Evolutionary conservation across 2,329 filamentous ascomycete genomes (phyloP).

Genomic region (Alternaria consortialis): DNA sequence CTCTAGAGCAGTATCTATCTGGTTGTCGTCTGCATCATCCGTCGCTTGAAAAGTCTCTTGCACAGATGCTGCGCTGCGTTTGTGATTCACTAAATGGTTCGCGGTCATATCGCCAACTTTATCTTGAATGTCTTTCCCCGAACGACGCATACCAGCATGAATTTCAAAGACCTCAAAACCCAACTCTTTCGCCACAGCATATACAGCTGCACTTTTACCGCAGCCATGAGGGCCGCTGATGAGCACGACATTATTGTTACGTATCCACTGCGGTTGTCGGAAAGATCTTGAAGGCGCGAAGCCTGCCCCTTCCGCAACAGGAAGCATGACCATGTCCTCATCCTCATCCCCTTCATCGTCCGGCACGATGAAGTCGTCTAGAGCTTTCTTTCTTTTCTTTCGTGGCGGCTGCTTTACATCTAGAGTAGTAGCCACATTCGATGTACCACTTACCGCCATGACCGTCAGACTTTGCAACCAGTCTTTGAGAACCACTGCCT

Average conservation of each 20-base stretch:
- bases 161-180: constrained; percentile 96
- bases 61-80: constrained; percentile 42
- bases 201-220: constrained; percentile 92
- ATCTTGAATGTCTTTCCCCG: constrained; percentile 88
- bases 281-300: constrained; percentile 47
- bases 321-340: constrained; percentile 68
- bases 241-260: constrained; percentile 76
- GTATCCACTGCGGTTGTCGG: constrained; percentile 46
- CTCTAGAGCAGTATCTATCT: constrained; percentile 57
- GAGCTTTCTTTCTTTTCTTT: constrained; percentile 71
- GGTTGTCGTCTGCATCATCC: constrained; percentile 49
- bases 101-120: constrained; percentile 95
- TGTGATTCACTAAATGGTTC: constrained; percentile 82
- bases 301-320: constrained; percentile 71
- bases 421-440: constrained; percentile 25
- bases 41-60: constrained; percentile 16
- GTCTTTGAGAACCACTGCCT: constrained; percentile 75
- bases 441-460: constrained; percentile 72
- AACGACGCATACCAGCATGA: constrained; percentile 82
- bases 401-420: constrained; percentile 40
- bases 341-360: constrained; percentile 46
- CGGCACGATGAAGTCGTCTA: constrained; percentile 49
- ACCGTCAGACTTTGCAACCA: constrained; percentile 84
- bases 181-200: constrained; percentile 90
- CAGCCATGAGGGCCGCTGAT: constrained; percentile 89